Percentiles rank a stretch among this genome's conserved stretches.
Conservation (phyloP, 148 eudicot genomes). For the Polygonum aviculare region DNA sequence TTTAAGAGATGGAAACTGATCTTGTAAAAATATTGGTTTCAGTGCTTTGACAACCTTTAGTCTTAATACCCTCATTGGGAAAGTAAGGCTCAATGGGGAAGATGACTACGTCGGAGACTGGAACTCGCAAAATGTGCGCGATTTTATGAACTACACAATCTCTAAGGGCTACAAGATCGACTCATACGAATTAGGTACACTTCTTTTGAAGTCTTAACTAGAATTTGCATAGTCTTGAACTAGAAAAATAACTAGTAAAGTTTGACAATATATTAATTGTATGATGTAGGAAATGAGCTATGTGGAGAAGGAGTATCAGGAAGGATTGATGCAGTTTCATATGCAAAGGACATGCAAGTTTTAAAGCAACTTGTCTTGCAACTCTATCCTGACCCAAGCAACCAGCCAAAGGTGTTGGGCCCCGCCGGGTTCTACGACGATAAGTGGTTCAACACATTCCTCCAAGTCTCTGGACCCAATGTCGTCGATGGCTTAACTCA, state of each 20-base stretch:
- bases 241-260: too few species aligned
- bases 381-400: constrained; percentile 20
- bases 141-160: constrained; percentile 39
- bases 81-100: constrained; percentile 12
- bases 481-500: constrained; percentile 44
- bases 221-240: too few species aligned
- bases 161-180: constrained; percentile 48
- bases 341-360: constrained; percentile 29
- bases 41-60: constrained; percentile 45
- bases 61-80: constrained; percentile 42
- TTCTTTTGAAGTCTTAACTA: not conserved
- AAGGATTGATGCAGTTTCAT: constrained; percentile 30
- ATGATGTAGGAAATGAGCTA: constrained; percentile 42
- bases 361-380: constrained; percentile 28
- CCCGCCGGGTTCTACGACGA: constrained; percentile 50
- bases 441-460: constrained; percentile 35
- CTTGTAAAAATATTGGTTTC: constrained; percentile 3
- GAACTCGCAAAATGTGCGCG: constrained; percentile 30
- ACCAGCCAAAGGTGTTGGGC: constrained; percentile 36
- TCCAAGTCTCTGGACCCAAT: constrained; percentile 28
- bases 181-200: constrained; percentile 30
- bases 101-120: constrained; percentile 35
- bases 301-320: constrained; percentile 38
- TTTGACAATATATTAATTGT: too few species aligned
- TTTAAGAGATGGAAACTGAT: not conserved